Evolutionary conservation across 345 rosid species (phyloP), one percentile per base, ranked within the genome.

Genomic region (Aethionema arabicum): DNA sequence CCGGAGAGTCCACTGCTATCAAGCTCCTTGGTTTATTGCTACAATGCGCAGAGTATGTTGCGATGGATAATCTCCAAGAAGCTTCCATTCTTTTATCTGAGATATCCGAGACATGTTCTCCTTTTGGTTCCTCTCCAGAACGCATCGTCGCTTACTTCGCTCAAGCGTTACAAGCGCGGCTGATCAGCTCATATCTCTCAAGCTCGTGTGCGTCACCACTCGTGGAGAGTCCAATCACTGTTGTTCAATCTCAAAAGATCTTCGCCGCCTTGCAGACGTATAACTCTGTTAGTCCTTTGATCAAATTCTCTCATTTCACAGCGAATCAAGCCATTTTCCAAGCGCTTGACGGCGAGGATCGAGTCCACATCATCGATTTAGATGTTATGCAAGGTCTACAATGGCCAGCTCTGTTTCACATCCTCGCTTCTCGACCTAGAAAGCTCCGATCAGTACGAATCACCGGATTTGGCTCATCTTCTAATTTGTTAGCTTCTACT

Each of bases 341-440:
- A 67, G 92, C 96, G 2, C 58, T 92, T 51, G 85, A 80, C 4
- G 93, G 91, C 4, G 87, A 87, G 54, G 98, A 92, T 38, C 78
- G 83, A 27, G 78, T 92, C 66, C 98, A 92, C 73, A 73, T 92
- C 78, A 82, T 92, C 79, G 98, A 92, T 45, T 81, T 92, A 31
- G 98, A 92, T 58, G 83, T 92, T 35, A 92, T 92, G 96, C 98
- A 92, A 52, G 98, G 98, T 11, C 98, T 92, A 61, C 98, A 92
- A 72, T 92, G 98, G 98, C 98, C 98, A 4, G 98, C 93, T 11
- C 57, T 92, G 64, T 92, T 92, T 78, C 93, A 92, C 85, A 92
- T 92, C 67, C 93, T 92, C 59, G 92, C 95, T 10, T 86, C 96
- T 6, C 76, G 98, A 64, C 66, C 92, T 6, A 78, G 75, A 32